Conservation (phyloP, 495 filamentous ascomycete genomes). For the Cryomyces minteri region DNA sequence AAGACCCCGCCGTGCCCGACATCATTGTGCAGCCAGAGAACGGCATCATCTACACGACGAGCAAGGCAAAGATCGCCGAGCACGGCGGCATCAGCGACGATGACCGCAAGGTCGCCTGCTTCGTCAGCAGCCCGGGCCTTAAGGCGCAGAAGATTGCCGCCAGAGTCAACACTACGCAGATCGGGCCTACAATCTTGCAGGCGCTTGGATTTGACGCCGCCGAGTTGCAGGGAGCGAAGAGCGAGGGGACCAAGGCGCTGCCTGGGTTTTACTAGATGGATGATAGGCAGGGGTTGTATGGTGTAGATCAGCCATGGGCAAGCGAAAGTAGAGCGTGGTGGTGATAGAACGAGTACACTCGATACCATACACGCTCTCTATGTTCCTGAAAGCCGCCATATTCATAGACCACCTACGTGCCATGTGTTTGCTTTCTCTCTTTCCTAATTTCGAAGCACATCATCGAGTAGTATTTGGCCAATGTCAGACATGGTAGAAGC, state of each 20-base stretch:
- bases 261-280: slow-evolving; percentile 6
- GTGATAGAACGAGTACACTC: no score
- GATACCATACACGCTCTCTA: no score
- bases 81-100: slow-evolving; percentile 20
- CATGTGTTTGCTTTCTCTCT: no score
- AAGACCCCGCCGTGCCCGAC: slow-evolving; percentile 20
- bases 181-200: slow-evolving; percentile 19
- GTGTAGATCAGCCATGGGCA: no score
- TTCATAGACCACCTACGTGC: no score
- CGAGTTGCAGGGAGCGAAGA: slow-evolving; percentile 11
- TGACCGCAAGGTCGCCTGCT: slow-evolving; percentile 18
- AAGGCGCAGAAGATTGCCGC: slow-evolving; percentile 6
- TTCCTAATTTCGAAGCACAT: no score
- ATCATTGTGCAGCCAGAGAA: slow-evolving; percentile 17
- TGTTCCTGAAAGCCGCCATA: no score
- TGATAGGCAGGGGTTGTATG: no score
- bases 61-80: slow-evolving; percentile 17
- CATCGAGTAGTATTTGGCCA: no score
- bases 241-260: slow-evolving; percentile 11
- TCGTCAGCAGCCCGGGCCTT: slow-evolving; percentile 13
- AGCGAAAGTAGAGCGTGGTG: no score
- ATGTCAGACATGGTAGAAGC: no score
- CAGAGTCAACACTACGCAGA: slow-evolving; percentile 13
- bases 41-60: slow-evolving; percentile 21
- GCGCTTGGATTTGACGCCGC: slow-evolving; percentile 15